These are phyloP conservation scores for Cyclaneusma minus DNA, from an alignment of 2,329 filamentous ascomycete species.

Conservation along the genomic window DNA sequence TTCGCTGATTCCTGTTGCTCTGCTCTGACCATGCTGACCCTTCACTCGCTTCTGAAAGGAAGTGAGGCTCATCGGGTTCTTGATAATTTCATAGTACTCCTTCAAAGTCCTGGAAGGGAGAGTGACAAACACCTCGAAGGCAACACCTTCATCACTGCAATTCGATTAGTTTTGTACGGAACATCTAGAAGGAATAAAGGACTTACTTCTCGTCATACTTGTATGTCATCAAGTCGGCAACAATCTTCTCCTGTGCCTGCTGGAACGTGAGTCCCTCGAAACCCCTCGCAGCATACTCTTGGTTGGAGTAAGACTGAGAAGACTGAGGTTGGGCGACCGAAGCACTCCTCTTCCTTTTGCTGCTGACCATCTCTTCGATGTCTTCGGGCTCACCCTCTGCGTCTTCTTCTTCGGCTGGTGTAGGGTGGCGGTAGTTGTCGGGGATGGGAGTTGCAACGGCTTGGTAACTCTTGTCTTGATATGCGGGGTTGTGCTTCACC, in stretches of 20 bases:
- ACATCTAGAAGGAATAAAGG: neutral
- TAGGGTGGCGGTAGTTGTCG: conserved; percentile 21
- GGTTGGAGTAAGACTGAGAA: conserved; percentile 1
- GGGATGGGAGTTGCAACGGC: conserved; percentile 62
- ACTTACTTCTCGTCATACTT: conserved; percentile 49
- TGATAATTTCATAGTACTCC: conserved; percentile 78
- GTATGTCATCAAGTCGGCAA: conserved; percentile 55
- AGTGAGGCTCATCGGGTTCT: conserved; percentile 64
- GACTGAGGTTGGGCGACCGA: neutral
- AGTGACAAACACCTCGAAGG: conserved; percentile 60
- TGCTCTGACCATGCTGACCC: conserved; percentile 52
- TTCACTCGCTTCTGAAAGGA: conserved; percentile 63
- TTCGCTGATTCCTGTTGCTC: conserved; percentile 41
- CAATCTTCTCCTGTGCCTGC: conserved; percentile 72
- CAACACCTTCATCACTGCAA: conserved; percentile 48
- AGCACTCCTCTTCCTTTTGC: neutral
- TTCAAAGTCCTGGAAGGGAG: conserved; percentile 60
- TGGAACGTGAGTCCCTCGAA: conserved; percentile 68
- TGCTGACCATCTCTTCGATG: conserved; percentile 2
- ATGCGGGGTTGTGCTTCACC: conserved; percentile 75
- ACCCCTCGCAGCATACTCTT: conserved; percentile 32
- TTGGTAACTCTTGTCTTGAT: conserved; percentile 50
- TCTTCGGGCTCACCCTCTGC: conserved; percentile 15
- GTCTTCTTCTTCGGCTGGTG: conserved; percentile 16
- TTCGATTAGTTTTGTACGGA: conserved; percentile 3